phyloP scores from a whole-genome alignment of 1,284 basidiomycete species.

The Leccinum fallax region DNA sequence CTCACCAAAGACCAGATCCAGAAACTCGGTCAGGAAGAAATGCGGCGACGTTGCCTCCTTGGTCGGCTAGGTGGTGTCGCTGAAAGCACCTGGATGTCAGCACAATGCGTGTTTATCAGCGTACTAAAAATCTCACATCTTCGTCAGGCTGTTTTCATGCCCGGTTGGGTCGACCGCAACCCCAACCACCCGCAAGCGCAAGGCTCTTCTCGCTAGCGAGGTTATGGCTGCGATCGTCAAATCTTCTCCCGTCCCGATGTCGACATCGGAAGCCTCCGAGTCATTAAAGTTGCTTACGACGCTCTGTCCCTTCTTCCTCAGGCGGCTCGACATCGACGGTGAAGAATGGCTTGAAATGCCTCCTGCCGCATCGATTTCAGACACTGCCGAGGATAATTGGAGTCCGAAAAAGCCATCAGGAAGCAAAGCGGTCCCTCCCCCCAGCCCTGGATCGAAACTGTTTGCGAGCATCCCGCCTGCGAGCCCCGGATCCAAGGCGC shows the following conservation, averaged over 20 bases:
- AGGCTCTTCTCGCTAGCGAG: slow-evolving; percentile 63
- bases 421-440: slow-evolving; percentile 26
- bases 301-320: slow-evolving; percentile 79
- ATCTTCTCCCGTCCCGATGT: slow-evolving; percentile 77
- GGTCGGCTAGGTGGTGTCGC: slow-evolving; percentile 76
- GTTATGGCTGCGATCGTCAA: slow-evolving; percentile 69
- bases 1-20: slow-evolving; percentile 66
- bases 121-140: not conserved
- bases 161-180: slow-evolving; percentile 51
- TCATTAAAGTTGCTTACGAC: slow-evolving; percentile 64
- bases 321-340: slow-evolving; percentile 58
- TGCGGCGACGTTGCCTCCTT: slow-evolving; percentile 69
- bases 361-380: slow-evolving; percentile 39
- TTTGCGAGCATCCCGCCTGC: slow-evolving; percentile 26
- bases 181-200: slow-evolving; percentile 63
- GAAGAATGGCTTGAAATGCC: slow-evolving; percentile 85
- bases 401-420: slow-evolving; percentile 41
- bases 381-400: slow-evolving; percentile 23
- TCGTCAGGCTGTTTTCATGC: slow-evolving; percentile 62
- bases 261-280: slow-evolving; percentile 71
- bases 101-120: slow-evolving; percentile 6
- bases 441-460: slow-evolving; percentile 39
- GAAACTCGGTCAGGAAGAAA: slow-evolving; percentile 73
- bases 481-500: slow-evolving; percentile 41
- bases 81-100: slow-evolving; percentile 86